Percentiles rank a stretch among this genome's conserved stretches.
phyloP scores from a whole-genome alignment of 2,329 filamentous ascomycete species.

The Ophiocordyceps polyrhachis-furcata region DNA sequence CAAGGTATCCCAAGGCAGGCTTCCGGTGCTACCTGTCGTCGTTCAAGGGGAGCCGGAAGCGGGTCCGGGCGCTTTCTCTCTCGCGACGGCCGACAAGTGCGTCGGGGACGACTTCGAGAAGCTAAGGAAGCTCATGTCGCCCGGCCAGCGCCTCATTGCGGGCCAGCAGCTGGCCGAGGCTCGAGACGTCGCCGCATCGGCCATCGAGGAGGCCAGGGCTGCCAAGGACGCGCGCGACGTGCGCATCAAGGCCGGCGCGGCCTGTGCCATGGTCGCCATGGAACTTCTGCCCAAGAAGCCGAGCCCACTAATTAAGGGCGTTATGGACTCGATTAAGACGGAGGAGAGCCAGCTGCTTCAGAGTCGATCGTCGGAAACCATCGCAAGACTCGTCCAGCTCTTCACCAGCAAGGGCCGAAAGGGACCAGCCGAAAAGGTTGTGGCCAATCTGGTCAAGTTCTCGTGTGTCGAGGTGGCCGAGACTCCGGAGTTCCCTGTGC shows the following conservation, averaged over 20 bases:
- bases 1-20: slow-evolving; percentile 53
- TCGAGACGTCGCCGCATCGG: slow-evolving; percentile 45
- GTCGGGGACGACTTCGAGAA: slow-evolving; percentile 71
- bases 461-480: slow-evolving; percentile 96
- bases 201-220: slow-evolving; percentile 61
- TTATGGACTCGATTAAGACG: slow-evolving; percentile 96
- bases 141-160: slow-evolving; percentile 72
- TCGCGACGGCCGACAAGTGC: slow-evolving; percentile 74
- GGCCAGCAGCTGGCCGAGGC: slow-evolving; percentile 64
- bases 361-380: slow-evolving; percentile 64
- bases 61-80: slow-evolving; percentile 80
- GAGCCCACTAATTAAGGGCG: slow-evolving; percentile 76
- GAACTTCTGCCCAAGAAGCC: slow-evolving; percentile 82
- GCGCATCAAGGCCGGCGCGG: slow-evolving; percentile 70
- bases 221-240: slow-evolving; percentile 71
- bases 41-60: slow-evolving; percentile 88
- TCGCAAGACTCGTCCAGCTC: slow-evolving; percentile 69
- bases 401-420: slow-evolving; percentile 66
- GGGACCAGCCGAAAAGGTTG: slow-evolving; percentile 85
- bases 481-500: slow-evolving; percentile 82
- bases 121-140: slow-evolving; percentile 73
- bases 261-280: slow-evolving; percentile 78
- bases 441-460: slow-evolving; percentile 90
- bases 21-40: slow-evolving; percentile 71
- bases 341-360: slow-evolving; percentile 87